phyloP scores from a whole-genome alignment of 148 eudicot species.

The Camellia sinensis region DNA sequence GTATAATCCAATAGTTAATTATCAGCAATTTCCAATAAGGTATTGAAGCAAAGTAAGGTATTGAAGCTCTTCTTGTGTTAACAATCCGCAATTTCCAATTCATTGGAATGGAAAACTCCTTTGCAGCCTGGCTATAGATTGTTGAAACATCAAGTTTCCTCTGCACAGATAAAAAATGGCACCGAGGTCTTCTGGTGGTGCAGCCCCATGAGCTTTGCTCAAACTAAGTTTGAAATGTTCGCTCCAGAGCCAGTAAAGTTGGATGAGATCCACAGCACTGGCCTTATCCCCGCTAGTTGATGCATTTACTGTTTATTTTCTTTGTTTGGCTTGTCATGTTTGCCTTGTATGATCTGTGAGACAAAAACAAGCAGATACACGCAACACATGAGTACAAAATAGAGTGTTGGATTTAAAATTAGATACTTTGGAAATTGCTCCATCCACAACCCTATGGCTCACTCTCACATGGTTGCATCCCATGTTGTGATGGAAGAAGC shows the following conservation, averaged over 20 bases:
- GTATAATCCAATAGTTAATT: background rate
- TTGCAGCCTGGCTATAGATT: background rate
- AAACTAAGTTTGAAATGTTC: too few relatives aligned
- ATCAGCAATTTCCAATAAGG: background rate
- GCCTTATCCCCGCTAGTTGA: too few relatives aligned
- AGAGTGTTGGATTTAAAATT: background rate
- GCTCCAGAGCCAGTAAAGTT: background rate
- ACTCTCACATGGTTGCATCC: background rate
- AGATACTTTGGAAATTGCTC: background rate
- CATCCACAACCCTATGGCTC: background rate
- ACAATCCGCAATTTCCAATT: background rate
- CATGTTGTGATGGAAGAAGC: background rate
- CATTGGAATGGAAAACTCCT: background rate
- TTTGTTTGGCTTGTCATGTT: too few relatives aligned
- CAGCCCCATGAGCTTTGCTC: too few relatives aligned
- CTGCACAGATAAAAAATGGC: background rate
- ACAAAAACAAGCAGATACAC: background rate
- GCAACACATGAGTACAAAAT: too few relatives aligned
- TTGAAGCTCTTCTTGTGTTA: background rate
- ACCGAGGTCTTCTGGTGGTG: background rate
- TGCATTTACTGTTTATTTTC: too few relatives aligned
- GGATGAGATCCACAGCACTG: background rate
- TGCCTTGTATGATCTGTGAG: too few relatives aligned
- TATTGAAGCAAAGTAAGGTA: too few relatives aligned
- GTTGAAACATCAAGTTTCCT: background rate